phyloP scores from a whole-genome alignment of 192 early-diverging fungal species.

The Chytriomyces sp. region DNA sequence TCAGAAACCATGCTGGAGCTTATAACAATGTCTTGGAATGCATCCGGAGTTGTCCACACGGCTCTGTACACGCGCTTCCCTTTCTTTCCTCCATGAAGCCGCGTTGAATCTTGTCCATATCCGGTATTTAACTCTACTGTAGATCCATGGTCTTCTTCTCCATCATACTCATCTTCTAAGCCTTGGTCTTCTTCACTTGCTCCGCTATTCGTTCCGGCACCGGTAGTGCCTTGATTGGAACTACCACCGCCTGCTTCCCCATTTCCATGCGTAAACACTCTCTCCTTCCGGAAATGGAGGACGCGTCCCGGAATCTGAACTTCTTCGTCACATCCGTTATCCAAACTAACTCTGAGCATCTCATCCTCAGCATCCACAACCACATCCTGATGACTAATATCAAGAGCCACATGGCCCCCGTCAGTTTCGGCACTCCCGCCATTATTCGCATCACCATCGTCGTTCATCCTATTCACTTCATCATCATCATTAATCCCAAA shows the following conservation, averaged over 20 bases:
- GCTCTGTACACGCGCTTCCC: slow-evolving; percentile 41
- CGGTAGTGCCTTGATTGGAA: not conserved
- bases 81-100: not conserved
- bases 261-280: not conserved
- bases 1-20: slow-evolving; percentile 49
- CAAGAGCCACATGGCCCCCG: not conserved
- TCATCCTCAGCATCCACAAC: not conserved
- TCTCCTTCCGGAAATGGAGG: slow-evolving; percentile 43
- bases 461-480: not conserved
- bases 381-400: not conserved
- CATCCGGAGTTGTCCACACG: slow-evolving; percentile 40
- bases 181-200: not conserved
- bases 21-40: slow-evolving; percentile 51
- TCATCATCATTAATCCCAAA: slow-evolving; percentile 1
- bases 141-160: not conserved
- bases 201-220: not conserved
- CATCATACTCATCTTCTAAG: not conserved
- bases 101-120: not conserved
- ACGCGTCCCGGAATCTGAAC: slow-evolving; percentile 51
- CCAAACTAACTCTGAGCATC: not conserved
- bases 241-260: not conserved
- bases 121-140: not conserved
- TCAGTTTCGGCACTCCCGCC: slow-evolving; percentile 5
- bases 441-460: not conserved
- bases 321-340: not conserved